Evolutionary conservation across 2,329 filamentous ascomycete genomes (phyloP).

Genomic region (Sporothrix globosa): DNA sequence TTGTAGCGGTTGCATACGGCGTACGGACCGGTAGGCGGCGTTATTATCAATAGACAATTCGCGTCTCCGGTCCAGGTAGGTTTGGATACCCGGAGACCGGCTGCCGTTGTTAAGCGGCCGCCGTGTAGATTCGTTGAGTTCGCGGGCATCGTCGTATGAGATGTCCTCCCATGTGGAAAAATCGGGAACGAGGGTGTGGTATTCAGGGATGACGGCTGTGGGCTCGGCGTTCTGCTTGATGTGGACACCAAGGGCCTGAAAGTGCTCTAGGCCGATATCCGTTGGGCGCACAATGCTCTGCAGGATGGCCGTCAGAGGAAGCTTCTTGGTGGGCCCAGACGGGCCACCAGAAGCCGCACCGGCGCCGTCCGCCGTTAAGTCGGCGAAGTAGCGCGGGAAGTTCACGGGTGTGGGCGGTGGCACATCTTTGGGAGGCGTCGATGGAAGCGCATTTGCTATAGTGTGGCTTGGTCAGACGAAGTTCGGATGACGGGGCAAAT

Average conservation of each 20-base stretch:
- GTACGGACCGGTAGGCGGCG: conserved; percentile 63
- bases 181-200: conserved; percentile 55
- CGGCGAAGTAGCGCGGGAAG: conserved; percentile 52
- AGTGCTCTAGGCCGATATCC: conserved; percentile 54
- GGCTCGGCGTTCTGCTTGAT: conserved; percentile 55
- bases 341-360: conserved; percentile 4
- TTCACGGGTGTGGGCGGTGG: conserved; percentile 60
- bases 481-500: background rate
- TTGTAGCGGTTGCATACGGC: conserved; percentile 56
- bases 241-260: conserved; percentile 62
- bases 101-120: conserved; percentile 57
- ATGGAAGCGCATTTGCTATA: conserved; percentile 31
- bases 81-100: conserved; percentile 59
- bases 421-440: conserved; percentile 53
- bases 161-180: conserved; percentile 57
- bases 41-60: conserved; percentile 62
- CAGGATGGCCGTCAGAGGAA: conserved; percentile 55
- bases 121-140: conserved; percentile 54
- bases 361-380: conserved; percentile 33
- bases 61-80: conserved; percentile 61
- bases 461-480: conserved; percentile 33
- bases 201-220: conserved; percentile 57
- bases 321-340: conserved; percentile 31
- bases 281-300: conserved; percentile 58
- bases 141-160: conserved; percentile 53